Base-by-base conservation (phyloP, 192 early-diverging fungal species). In the Chytriomyces confervae region DNA sequence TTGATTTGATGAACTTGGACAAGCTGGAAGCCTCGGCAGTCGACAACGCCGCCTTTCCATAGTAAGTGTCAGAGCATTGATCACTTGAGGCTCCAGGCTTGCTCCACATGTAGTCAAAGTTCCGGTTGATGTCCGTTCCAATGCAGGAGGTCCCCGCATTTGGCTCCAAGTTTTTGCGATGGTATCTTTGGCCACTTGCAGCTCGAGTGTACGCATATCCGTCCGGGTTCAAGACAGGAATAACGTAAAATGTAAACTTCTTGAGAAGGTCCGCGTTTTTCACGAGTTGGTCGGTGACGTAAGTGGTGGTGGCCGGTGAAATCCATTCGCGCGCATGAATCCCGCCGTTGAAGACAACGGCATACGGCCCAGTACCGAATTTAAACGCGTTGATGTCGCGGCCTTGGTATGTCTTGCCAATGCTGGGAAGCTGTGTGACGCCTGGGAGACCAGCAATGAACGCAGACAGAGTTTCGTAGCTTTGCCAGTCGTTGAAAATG, bases 301-400 rank as follows among this genome's bases (percentile, higher is more conserved):
- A 90, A 73, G 84, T 78, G 6, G 79, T 80, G 11, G 83, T 84
- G 71, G 88, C 76, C 8, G 83, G 85, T 11, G 82, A 75, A 66
- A 90, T 84, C 90, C 90, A 91, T 80, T 91, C 90, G 5, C 90
- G 78, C 16, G 90, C 89, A 60, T 91, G 90, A 61, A 88, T 88
- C 6, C 85, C 86, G 18, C 87, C 87, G 66, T 85, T 76, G 45
- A 77, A 51, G n/a, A 85, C 61, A 20, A 85, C 72, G 23, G 51
- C 49, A 27, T 76, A 53, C 9, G 76, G 20, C 8, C 84, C 84
- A 10, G 71, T 72, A 16, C 84, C 84, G 48, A 85, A 71, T 24
- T 49, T 61, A 50, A 79, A 76, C 0, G 67, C 84, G 27, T 57
- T 47, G 50, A 80, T 83, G 68, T 60, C 71, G 18, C 24, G 24